A percentile compares a stretch with the other conserved stretches of the same genome.
Conservation (phyloP, 2,329 filamentous ascomycete genomes). For the Verticillium isaacii region DNA sequence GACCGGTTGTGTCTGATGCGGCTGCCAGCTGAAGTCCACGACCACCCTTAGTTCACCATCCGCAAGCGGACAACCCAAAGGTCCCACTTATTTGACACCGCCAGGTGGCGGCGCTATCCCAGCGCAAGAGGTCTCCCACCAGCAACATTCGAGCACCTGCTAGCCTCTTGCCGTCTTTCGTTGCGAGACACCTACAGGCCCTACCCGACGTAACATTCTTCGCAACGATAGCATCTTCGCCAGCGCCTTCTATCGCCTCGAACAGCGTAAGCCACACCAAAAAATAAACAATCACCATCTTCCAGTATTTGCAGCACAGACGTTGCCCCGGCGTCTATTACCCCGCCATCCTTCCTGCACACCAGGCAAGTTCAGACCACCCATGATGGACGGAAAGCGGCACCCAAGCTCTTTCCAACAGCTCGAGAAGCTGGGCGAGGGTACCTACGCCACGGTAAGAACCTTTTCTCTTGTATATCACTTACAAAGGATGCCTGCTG, state of each 20-base stretch:
- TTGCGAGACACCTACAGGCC: neutral
- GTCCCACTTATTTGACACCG: neutral
- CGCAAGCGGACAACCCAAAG: no score
- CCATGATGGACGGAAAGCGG: slow-evolving; percentile 79
- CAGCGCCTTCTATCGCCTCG: neutral
- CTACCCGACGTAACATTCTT: neutral
- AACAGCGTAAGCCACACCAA: neutral
- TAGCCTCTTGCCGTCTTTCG: neutral
- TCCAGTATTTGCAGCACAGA: neutral
- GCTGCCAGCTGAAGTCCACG: neutral
- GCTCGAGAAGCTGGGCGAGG: slow-evolving; percentile 97
- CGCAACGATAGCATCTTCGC: neutral
- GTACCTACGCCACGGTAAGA: slow-evolving; percentile 92
- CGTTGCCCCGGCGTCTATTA: neutral
- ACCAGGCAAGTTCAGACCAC: neutral
- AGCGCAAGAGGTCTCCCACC: neutral
- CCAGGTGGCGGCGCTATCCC: neutral
- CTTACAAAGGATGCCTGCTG: neutral
- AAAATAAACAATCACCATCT: neutral
- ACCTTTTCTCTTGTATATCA: slow-evolving; percentile 7
- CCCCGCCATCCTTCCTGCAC: neutral
- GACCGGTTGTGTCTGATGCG: neutral
- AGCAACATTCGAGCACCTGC: neutral
- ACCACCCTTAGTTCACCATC: neutral
- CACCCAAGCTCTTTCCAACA: slow-evolving; percentile 98